phyloP scores from a whole-genome alignment of 768 basidiomycete species.

The Leccinum obscurum region DNA sequence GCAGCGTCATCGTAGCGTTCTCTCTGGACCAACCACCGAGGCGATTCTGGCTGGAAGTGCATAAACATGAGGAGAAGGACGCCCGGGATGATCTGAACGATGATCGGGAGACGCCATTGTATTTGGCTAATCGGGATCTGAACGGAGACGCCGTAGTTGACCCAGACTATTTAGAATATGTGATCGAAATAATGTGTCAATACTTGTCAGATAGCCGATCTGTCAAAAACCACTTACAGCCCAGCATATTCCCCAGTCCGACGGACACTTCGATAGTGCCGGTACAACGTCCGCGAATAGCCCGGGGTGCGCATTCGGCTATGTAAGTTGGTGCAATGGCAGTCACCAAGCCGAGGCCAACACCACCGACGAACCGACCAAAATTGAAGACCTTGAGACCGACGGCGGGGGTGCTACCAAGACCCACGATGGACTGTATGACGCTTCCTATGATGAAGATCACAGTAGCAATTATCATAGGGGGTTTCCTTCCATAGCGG shows the following conservation, averaged over 20 bases:
- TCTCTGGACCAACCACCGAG: conserved; percentile 41
- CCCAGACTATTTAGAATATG: conserved; percentile 30
- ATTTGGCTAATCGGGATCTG: conserved; percentile 28
- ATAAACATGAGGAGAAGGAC: conserved; percentile 37
- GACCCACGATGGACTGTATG: conserved; percentile 35
- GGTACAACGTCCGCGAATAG: conserved; percentile 40
- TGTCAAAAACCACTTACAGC: conserved; percentile 26
- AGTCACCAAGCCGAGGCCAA: conserved; percentile 44
- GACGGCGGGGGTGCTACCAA: conserved; percentile 28
- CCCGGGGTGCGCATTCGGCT: conserved; percentile 38
- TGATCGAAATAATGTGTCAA: not conserved
- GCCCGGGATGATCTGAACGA: conserved; percentile 41
- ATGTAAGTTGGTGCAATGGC: conserved; percentile 39
- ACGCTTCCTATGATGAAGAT: conserved; percentile 37
- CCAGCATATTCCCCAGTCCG: conserved; percentile 37
- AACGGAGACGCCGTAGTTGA: conserved; percentile 35
- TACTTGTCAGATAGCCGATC: not conserved
- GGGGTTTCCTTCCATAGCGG: conserved; percentile 38
- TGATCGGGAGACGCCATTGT: conserved; percentile 41
- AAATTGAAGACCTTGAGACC: conserved; percentile 35
- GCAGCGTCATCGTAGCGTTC: conserved; percentile 37
- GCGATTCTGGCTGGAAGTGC: conserved; percentile 42
- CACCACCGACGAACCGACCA: conserved; percentile 47
- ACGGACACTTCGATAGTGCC: conserved; percentile 34
- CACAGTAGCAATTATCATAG: conserved; percentile 31